Evolutionary conservation across 2,329 filamentous ascomycete species (phyloP).

Genomic region (Metarhizium rileyi): DNA sequence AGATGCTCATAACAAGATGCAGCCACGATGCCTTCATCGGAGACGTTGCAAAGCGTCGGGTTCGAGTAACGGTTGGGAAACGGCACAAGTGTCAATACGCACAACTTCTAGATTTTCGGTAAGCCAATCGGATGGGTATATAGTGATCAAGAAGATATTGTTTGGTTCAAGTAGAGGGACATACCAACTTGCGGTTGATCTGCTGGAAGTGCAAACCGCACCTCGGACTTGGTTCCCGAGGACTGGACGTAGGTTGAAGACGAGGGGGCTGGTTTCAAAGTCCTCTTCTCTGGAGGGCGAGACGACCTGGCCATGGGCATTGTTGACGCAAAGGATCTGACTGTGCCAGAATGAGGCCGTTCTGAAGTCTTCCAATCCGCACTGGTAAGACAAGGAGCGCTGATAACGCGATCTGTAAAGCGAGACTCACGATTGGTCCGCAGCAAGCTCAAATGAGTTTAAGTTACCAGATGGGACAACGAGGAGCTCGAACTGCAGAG

Average conservation of each 20-base stretch:
- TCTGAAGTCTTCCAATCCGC: no score
- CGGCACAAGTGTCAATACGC: constrained; percentile 18
- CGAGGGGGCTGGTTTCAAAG: constrained; percentile 16
- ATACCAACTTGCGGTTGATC: constrained; percentile 17
- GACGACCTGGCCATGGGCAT: neutral
- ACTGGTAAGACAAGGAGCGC: no score
- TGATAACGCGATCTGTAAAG: no score
- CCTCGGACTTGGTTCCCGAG: constrained; percentile 17
- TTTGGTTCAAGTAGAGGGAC: neutral
- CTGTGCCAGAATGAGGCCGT: neutral
- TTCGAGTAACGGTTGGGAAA: constrained; percentile 27
- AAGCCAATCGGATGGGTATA: neutral
- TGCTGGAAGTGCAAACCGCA: constrained; percentile 20
- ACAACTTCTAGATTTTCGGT: constrained; percentile 13
- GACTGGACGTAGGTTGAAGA: constrained; percentile 15
- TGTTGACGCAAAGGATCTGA: neutral
- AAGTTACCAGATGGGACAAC: no score
- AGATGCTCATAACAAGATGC: neutral
- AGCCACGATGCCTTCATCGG: constrained; percentile 5
- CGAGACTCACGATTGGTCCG: no score
- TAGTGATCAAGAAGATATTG: neutral
- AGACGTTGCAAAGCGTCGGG: constrained; percentile 15
- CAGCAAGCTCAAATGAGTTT: no score
- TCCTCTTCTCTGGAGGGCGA: constrained; percentile 12
- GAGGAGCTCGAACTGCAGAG: no score